A percentile compares a stretch with the other conserved stretches of the same genome.
Evolutionary conservation across 257 asterid genomes (phyloP).

Genomic region (Coffea eugenioides): DNA sequence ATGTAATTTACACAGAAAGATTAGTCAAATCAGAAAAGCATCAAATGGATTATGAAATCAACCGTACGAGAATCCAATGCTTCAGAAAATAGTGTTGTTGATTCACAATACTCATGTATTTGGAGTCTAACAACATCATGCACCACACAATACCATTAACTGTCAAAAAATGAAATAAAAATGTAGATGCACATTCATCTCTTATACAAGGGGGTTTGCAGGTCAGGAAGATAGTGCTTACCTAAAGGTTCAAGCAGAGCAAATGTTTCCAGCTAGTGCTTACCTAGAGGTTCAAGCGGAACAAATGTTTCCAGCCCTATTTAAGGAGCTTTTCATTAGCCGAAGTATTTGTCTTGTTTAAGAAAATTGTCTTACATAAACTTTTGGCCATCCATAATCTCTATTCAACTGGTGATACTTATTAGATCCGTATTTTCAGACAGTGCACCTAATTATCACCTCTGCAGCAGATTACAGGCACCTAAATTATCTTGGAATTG

Average conservation of each 20-base stretch:
- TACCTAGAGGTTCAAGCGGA: not conserved
- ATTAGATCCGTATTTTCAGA: not conserved
- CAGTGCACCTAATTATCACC: not conserved
- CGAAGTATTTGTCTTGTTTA: not conserved
- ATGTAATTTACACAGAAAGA: not conserved
- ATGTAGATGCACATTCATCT: not conserved
- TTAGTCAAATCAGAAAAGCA: not conserved
- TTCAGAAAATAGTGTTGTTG: not conserved
- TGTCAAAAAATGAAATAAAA: not conserved
- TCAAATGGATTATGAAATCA: not conserved
- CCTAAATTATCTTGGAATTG: not conserved
- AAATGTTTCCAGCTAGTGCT: not conserved
- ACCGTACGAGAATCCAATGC: not conserved
- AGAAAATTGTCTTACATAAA: not conserved
- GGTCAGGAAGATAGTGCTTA: not conserved
- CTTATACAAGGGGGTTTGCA: not conserved
- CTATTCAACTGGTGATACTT: not conserved
- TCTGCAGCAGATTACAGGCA: not conserved
- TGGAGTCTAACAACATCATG: not conserved
- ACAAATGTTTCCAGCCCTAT: not conserved
- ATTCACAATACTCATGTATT: not conserved
- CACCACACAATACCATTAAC: not conserved
- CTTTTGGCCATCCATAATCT: not conserved
- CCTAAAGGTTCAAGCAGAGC: not conserved
- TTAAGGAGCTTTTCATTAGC: not conserved